Evolutionary conservation across 352 stramenopile genomes (phyloP).

Genomic region (Elongisporangium undulatum): DNA sequence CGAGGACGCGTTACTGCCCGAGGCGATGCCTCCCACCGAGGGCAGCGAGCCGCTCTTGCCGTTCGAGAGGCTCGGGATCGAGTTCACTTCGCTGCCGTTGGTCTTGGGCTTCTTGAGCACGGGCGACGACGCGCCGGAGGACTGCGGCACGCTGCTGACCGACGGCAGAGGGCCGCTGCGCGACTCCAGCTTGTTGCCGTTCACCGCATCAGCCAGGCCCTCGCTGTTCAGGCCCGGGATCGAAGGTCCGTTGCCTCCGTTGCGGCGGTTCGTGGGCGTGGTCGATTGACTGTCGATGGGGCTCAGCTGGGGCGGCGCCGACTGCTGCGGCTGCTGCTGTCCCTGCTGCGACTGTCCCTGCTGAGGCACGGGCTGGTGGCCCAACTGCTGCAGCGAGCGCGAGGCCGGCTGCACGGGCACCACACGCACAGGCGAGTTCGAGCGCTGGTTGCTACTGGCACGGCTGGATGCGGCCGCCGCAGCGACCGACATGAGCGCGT

Average conservation of each 20-base stretch:
- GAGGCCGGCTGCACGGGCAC: conserved; percentile 67
- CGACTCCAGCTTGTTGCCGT: conserved; percentile 39
- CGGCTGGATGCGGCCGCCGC: conserved; percentile 44
- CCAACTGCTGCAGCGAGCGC: conserved; percentile 61
- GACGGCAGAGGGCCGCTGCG: conserved; percentile 16
- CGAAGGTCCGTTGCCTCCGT: conserved; percentile 14
- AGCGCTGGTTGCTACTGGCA: conserved; percentile 18
- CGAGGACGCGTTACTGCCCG: conserved; percentile 15
- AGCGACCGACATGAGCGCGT: conserved; percentile 59
- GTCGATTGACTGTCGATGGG: conserved; percentile 52
- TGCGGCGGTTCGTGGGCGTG: conserved; percentile 45
- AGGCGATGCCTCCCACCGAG: conserved; percentile 25
- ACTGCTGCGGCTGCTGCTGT: conserved; percentile 23
- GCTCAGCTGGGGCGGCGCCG: conserved; percentile 47
- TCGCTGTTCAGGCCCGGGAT: conserved; percentile 71
- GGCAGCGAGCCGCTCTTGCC: conserved; percentile 48
- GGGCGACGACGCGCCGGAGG: conserved; percentile 37
- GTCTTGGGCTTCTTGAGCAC: conserved; percentile 79
- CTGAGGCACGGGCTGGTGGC: conserved; percentile 41
- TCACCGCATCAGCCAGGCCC: conserved; percentile 33
- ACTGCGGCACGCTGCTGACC: conserved; percentile 18
- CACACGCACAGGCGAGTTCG: conserved; percentile 63
- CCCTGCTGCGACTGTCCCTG: conserved; percentile 15
- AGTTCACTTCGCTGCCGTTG: conserved; percentile 38
- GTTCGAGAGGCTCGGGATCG: conserved; percentile 67